These are phyloP conservation scores for Aspergillus latus DNA, from an alignment of 2,329 filamentous ascomycete species.

Conservation along the genomic window DNA sequence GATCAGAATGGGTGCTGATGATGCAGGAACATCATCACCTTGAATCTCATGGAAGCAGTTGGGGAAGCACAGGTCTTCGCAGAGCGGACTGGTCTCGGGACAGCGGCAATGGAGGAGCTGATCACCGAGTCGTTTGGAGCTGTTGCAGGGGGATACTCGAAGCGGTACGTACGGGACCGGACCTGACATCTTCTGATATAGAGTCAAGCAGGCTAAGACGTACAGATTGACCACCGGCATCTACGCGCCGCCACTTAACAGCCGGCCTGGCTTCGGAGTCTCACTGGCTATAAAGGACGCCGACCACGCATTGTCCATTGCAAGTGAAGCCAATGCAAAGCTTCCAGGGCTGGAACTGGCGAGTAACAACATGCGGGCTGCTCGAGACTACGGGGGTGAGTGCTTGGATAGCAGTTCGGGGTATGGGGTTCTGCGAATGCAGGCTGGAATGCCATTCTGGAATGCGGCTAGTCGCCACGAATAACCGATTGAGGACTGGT, in stretches of 20 bases:
- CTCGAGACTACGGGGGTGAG: conserved; percentile 37
- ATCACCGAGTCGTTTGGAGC: conserved; percentile 46
- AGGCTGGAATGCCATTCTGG: conserved; percentile 39
- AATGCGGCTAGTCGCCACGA: conserved; percentile 37
- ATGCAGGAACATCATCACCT: conserved; percentile 44
- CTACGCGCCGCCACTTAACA: conserved; percentile 41
- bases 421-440: conserved; percentile 38
- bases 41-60: conserved; percentile 49
- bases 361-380: conserved; percentile 36
- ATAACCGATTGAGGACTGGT: background rate
- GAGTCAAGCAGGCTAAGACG: background rate
- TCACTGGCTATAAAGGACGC: conserved; percentile 41
- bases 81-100: conserved; percentile 47
- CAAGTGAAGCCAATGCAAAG: conserved; percentile 30
- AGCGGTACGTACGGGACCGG: conserved; percentile 27
- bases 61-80: conserved; percentile 50
- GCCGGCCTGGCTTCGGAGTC: conserved; percentile 38
- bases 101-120: conserved; percentile 42
- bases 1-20: background rate
- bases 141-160: conserved; percentile 45
- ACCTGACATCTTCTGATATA: background rate
- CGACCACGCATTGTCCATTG: conserved; percentile 35
- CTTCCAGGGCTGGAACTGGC: conserved; percentile 35
- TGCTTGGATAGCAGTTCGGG: conserved; percentile 41
- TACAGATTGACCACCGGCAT: conserved; percentile 43